phyloP scores from a whole-genome alignment of 192 early-diverging fungal genomes.

The Spinellus fusiger region DNA sequence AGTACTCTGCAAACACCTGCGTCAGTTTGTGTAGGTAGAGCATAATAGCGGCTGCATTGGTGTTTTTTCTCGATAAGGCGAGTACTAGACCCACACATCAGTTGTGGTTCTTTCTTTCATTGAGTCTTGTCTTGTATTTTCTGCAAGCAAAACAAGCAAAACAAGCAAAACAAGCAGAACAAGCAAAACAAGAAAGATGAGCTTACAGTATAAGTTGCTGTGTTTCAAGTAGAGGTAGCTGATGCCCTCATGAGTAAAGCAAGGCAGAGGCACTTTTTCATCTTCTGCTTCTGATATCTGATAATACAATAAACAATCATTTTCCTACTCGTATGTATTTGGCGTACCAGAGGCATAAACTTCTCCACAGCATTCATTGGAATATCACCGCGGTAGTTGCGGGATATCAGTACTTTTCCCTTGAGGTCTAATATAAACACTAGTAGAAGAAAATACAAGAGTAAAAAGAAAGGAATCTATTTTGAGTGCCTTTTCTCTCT shows the following conservation, averaged over 20 bases:
- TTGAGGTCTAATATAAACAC: constrained; percentile 96
- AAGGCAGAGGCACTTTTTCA: constrained; percentile 81
- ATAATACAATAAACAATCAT: background rate
- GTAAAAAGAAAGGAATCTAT: background rate
- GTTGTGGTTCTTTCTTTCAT: background rate
- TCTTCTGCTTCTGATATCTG: constrained; percentile 79
- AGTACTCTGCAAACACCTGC: constrained; percentile 90
- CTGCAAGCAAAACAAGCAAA: background rate
- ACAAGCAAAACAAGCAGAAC: too few relatives aligned
- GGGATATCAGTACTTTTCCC: constrained; percentile 97
- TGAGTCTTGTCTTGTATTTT: background rate
- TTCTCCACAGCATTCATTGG: constrained; percentile 93
- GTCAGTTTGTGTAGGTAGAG: constrained; percentile 92
- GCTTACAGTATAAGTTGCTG: constrained; percentile 90
- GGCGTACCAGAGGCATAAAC: constrained; percentile 88
- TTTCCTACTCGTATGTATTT: background rate
- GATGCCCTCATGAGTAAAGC: constrained; percentile 93
- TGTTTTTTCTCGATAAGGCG: constrained; percentile 94
- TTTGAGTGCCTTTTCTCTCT: background rate
- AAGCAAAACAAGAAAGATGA: too few relatives aligned
- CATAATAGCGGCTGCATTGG: constrained; percentile 93
- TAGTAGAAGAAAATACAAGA: constrained; percentile 22
- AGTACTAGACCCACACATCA: constrained; percentile 22
- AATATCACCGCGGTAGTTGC: constrained; percentile 98
- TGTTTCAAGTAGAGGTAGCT: constrained; percentile 92